A percentile compares a stretch with the other conserved stretches of the same genome.
Evolutionary conservation across 768 basidiomycete species (phyloP).

Genomic region (Leccinum incarnatum): DNA sequence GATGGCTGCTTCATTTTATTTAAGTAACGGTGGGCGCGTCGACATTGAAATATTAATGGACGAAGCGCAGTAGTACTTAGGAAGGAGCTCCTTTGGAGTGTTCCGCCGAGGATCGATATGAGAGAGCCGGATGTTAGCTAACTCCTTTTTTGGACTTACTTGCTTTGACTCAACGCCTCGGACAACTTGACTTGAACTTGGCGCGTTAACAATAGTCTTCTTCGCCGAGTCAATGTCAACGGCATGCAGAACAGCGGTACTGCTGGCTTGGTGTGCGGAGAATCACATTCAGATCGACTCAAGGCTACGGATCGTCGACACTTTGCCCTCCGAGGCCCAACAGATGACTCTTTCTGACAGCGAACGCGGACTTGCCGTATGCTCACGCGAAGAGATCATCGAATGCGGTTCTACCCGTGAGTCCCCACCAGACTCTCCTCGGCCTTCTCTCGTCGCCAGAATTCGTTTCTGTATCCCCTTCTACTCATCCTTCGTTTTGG

Average conservation of each 20-base stretch:
- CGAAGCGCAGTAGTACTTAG: neutral
- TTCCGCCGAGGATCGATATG: conserved; percentile 1
- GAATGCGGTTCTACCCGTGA: conserved; percentile 26
- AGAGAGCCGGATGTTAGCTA: conserved; percentile 15
- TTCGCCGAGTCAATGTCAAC: conserved; percentile 17
- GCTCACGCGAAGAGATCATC: conserved; percentile 23
- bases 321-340: neutral
- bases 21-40: neutral
- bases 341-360: conserved; percentile 7
- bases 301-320: conserved; percentile 36
- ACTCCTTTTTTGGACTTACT: conserved; percentile 24
- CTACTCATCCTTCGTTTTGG: neutral
- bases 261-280: conserved; percentile 50
- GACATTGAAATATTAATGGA: conserved; percentile 7
- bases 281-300: conserved; percentile 48
- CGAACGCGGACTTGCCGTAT: conserved; percentile 22
- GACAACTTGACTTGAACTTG: conserved; percentile 3
- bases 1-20: conserved; percentile 7
- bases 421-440: conserved; percentile 17
- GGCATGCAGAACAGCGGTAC: conserved; percentile 10
- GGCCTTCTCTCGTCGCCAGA: conserved; percentile 9
- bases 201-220: neutral
- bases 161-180: conserved; percentile 16
- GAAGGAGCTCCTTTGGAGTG: neutral
- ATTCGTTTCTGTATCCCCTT: neutral